A percentile compares a stretch with the other conserved stretches of the same genome.
Evolutionary conservation across 768 basidiomycete genomes (phyloP).

Genomic region (Russula dissimulans): DNA sequence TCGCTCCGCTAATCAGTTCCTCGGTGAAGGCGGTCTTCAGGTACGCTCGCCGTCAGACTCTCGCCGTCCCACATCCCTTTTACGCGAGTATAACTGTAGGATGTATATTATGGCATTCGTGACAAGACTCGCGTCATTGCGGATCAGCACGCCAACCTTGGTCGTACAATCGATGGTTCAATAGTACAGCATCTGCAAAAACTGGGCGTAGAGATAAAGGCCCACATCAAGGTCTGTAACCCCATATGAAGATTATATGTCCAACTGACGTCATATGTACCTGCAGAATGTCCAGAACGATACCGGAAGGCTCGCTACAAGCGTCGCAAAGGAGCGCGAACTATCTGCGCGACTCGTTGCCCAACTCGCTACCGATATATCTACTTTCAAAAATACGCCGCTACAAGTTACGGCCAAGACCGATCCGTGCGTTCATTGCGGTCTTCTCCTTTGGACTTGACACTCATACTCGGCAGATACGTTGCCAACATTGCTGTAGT

Average conservation of each 20-base stretch:
- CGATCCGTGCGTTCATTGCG: constrained; percentile 62
- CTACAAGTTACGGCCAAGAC: constrained; percentile 70
- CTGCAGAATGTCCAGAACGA: constrained; percentile 88
- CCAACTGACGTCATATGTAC: neutral
- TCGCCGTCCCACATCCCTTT: neutral
- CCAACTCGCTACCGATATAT: constrained; percentile 79
- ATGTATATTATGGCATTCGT: constrained; percentile 85
- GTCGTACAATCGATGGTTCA: constrained; percentile 90
- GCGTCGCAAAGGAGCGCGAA: constrained; percentile 90
- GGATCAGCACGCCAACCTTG: constrained; percentile 93
- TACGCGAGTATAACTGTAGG: constrained; percentile 34
- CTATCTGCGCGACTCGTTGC: constrained; percentile 76
- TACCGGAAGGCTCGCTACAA: constrained; percentile 83
- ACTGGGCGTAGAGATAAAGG: constrained; percentile 90
- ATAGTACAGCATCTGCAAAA: constrained; percentile 98
- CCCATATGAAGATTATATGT: neutral
- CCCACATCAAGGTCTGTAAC: constrained; percentile 76
- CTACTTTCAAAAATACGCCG: constrained; percentile 92
- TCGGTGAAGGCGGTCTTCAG: constrained; percentile 95
- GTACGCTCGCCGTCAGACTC: constrained; percentile 27
- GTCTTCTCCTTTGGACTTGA: constrained; percentile 16
- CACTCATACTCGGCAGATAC: constrained; percentile 33
- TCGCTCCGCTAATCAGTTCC: constrained; percentile 89
- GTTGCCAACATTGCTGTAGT: constrained; percentile 63
- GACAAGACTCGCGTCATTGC: constrained; percentile 91